Evolutionary conservation across 2,329 filamentous ascomycete genomes (phyloP), one percentile per base, ranked within the genome.

Genomic region (Hypoxylon sp.): DNA sequence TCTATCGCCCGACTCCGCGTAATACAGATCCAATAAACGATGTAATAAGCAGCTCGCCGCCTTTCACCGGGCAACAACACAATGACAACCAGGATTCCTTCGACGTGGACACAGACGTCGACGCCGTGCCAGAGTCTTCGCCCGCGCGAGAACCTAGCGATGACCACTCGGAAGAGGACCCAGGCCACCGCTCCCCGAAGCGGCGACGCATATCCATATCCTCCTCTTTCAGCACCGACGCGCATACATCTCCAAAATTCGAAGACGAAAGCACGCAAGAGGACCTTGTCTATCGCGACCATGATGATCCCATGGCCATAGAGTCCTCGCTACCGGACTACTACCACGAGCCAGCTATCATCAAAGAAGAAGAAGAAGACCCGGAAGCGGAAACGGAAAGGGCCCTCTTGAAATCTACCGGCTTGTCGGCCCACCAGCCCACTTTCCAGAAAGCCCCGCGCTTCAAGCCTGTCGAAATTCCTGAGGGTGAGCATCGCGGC

Each of bases 181-280:
- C 43, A 8, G 34, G 21, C 48, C 40, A 19, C 40, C 54, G 40
- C 7, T 63, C 63, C 16, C 63, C 66, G 0, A 75, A 75, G 50
- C 69, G 72, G n/a, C 66, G 72, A 6, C 69, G 71, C 12, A 62
- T 74, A 13, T 73, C 71, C 6, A 61, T 69, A 29, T 67, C 65
- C 6, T 63, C 67, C 0, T 47, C 50, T 12, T 26, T 51, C 23
- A 40, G 48, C 25, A 15, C 35, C 15, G 41, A 59, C 5, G 35
- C 50, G 8, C 8, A 13, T 9, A 5, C 12, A 3, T 21, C 13
- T 7, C 13, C 12, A 12, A 16, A 35, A 11, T 27, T 15, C 3
- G 11, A 15, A 12, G 4, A 13, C 12, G 11, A 15, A 11, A 27
- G 7, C 7, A 4, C 3, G 12, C 29, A 44, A 12, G 29, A 44